Conservation (phyloP, 805 yeast genomes). For the Yamadazyma insecticola region DNA sequence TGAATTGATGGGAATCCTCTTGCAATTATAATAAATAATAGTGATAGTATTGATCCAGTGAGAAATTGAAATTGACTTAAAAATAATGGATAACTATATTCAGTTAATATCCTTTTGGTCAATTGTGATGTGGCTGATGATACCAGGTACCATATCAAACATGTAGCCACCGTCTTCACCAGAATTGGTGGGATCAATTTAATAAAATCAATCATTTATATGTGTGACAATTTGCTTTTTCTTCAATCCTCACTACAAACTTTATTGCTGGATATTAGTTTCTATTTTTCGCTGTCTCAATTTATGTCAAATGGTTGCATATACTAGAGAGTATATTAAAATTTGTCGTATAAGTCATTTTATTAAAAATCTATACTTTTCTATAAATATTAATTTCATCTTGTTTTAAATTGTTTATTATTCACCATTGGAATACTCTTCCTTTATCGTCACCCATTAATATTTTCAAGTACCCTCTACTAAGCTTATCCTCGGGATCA, state of each 20-base stretch:
- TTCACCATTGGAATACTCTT: slow-evolving; percentile 30
- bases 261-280: not conserved
- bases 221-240: too few relatives aligned
- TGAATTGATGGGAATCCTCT: slow-evolving; percentile 24
- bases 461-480: slow-evolving; percentile 35
- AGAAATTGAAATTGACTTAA: slow-evolving; percentile 62
- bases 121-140: slow-evolving; percentile 64
- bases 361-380: too few relatives aligned
- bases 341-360: too few relatives aligned
- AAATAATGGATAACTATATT: slow-evolving; percentile 58
- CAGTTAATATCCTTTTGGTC: slow-evolving; percentile 50
- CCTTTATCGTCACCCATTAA: slow-evolving; percentile 55
- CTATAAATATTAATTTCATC: too few relatives aligned
- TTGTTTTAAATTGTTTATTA: too few relatives aligned
- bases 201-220: too few relatives aligned
- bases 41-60: slow-evolving; percentile 43
- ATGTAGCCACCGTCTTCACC: slow-evolving; percentile 35
- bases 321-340: too few relatives aligned
- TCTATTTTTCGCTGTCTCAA: too few relatives aligned
- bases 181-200: slow-evolving; percentile 27
- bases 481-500: slow-evolving; percentile 32
- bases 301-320: too few relatives aligned
- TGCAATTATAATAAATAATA: slow-evolving; percentile 31
- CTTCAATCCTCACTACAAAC: too few relatives aligned
- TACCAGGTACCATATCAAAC: slow-evolving; percentile 57